Evolutionary conservation across 2,329 filamentous ascomycete species (phyloP).

Genomic region (Verticillium zaregamsianum): DNA sequence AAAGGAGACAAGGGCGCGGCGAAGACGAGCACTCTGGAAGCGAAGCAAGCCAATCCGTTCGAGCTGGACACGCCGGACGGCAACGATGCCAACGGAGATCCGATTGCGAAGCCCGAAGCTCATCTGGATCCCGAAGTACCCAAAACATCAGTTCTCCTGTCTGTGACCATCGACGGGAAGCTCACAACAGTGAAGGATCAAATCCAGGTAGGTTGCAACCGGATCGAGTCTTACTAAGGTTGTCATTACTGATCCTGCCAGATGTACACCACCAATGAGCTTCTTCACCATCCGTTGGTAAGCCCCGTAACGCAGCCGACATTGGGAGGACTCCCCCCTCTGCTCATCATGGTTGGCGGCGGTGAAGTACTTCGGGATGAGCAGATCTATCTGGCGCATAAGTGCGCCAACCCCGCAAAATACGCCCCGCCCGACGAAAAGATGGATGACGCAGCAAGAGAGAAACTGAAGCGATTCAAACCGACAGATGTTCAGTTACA

Average conservation of each 20-base stretch:
- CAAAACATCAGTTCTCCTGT: slow-evolving; percentile 36
- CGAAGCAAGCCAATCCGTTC: slow-evolving; percentile 29
- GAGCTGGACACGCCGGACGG: slow-evolving; percentile 19
- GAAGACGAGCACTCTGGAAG: slow-evolving; percentile 18
- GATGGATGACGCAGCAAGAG: slow-evolving; percentile 58
- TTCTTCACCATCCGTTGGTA: slow-evolving; percentile 82
- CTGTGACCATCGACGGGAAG: slow-evolving; percentile 67
- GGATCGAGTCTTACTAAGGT: neutral
- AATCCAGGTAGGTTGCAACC: slow-evolving; percentile 63
- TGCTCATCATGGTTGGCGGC: slow-evolving; percentile 82
- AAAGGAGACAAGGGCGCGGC: slow-evolving; percentile 15
- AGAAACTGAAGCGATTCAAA: slow-evolving; percentile 60
- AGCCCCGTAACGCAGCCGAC: slow-evolving; percentile 86
- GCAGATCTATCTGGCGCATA: slow-evolving; percentile 92
- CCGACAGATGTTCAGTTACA: slow-evolving; percentile 92
- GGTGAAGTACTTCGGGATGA: slow-evolving; percentile 89
- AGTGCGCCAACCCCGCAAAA: slow-evolving; percentile 76
- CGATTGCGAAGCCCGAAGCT: neutral
- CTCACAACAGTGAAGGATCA: slow-evolving; percentile 78
- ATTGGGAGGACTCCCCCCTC: slow-evolving; percentile 81
- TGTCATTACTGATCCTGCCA: slow-evolving; percentile 21
- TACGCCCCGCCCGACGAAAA: slow-evolving; percentile 67
- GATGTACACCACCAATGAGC: slow-evolving; percentile 76
- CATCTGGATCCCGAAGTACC: slow-evolving; percentile 7
- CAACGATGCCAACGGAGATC: slow-evolving; percentile 1